Conservation (phyloP, 495 filamentous ascomycete genomes). For the Aspergillus indologenus region DNA sequence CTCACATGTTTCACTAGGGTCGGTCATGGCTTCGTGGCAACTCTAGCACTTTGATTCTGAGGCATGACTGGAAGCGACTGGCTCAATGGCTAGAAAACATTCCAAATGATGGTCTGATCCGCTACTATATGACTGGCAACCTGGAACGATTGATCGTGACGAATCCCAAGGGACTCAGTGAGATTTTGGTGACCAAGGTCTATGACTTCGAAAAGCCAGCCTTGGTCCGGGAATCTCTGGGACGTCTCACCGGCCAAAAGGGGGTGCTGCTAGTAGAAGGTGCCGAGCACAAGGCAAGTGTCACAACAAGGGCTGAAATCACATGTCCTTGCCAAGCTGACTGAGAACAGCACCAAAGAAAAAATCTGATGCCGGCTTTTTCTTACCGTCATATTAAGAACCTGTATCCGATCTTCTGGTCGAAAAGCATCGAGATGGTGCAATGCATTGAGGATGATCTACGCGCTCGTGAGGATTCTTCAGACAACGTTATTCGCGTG, state of each 20-base stretch:
- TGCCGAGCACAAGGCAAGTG: constrained; percentile 67
- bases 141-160: constrained; percentile 66
- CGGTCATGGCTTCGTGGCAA: constrained; percentile 41
- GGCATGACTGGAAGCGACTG: constrained; percentile 55
- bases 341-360: constrained; percentile 54
- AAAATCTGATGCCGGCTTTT: constrained; percentile 80
- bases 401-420: constrained; percentile 81
- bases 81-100: constrained; percentile 62
- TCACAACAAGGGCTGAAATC: not conserved
- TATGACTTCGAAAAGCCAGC: constrained; percentile 80
- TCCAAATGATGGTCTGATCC: constrained; percentile 78
- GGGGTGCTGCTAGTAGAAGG: constrained; percentile 83
- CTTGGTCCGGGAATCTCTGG: constrained; percentile 52
- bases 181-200: constrained; percentile 62
- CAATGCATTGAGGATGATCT: constrained; percentile 39
- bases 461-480: constrained; percentile 13
- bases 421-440: constrained; percentile 56
- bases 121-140: constrained; percentile 66
- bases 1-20: constrained; percentile 16
- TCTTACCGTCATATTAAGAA: constrained; percentile 82
- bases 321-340: not conserved
- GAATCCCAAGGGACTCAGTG: constrained; percentile 61
- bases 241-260: constrained; percentile 61
- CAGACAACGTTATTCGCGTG: constrained; percentile 52
- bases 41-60: constrained; percentile 18